Evolutionary conservation across 768 basidiomycete species (phyloP), one percentile per base, ranked within the genome.

Genomic region (Russula vinacea): DNA sequence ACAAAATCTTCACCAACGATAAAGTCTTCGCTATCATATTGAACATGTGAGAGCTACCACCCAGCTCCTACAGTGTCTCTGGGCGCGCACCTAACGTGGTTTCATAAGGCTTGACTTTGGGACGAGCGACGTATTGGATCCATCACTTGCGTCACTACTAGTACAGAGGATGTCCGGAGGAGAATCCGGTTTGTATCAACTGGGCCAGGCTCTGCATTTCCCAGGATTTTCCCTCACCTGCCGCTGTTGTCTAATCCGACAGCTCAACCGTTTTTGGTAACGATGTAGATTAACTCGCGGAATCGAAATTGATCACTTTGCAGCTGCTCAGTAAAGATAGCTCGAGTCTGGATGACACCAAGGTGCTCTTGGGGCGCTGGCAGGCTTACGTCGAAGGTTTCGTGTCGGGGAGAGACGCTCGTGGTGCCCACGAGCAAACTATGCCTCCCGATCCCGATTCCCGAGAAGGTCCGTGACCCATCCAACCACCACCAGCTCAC

Each of bases 1-100:
- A 92, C 74, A 89, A 88, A 71, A 84, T 93, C 70, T 99, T 97
- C 75, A 98, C 96, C 0, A 79, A 97, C 29, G 96, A 99, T 76
- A 94, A 97, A 74, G 80, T 98, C 39, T 82, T 98, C 49, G 90
- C 89, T 1, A 80, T 85, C 1, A 81, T 98, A 86, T 99, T 75
- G 98, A 97, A 73, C 93, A 95, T 77, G 92, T 90, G n/a, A n/a
- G 45, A 60, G 19, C 19, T 8, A 79, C 70, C 19, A 24, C 26
- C 56, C 29, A 17, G 26, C 9, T 35, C n/a, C 44, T 22, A n/a
- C n/a, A n/a, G n/a, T n/a, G n/a, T 35, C 24, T 52, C 19, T 10
- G 5, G 2, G 1, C n/a, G 42, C 29, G 39, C 42, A 4, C 5
- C 22, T 62, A 11, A 50, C 26, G 14, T 32, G 3, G 2, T 52